These are phyloP conservation scores for Microbotryum saponariae DNA, from an alignment of 1,284 basidiomycete genomes.

Conservation along the genomic window DNA sequence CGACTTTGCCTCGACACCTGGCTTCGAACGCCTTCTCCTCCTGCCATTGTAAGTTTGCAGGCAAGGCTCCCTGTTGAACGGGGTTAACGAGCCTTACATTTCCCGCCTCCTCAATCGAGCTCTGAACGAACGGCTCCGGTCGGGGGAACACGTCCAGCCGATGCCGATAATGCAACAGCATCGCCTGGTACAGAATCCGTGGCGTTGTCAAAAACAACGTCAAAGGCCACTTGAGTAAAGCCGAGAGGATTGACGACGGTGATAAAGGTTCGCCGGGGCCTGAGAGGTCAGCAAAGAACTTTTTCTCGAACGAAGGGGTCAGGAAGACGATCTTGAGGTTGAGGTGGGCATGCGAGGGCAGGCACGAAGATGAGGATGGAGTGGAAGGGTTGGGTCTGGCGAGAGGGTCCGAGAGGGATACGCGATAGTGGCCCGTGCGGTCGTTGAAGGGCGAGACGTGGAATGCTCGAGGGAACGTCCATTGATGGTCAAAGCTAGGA, in stretches of 20 bases:
- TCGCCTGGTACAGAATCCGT: conserved; percentile 61
- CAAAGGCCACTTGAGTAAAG: conserved; percentile 51
- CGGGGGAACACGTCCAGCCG: conserved; percentile 56
- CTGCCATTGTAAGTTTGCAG: conserved; percentile 50
- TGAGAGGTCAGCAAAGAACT: conserved; percentile 50
- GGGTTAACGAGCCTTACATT: conserved; percentile 32
- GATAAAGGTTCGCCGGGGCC: conserved; percentile 44
- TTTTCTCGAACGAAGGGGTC: conserved; percentile 39
- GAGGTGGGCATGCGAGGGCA: conserved; percentile 24
- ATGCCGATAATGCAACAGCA: conserved; percentile 58
- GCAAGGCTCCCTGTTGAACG: conserved; percentile 21
- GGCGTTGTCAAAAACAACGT: conserved; percentile 54
- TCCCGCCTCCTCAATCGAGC: conserved; percentile 25
- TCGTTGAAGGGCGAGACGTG: conserved; percentile 78
- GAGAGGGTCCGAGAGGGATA: conserved; percentile 47
- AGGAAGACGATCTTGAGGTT: conserved; percentile 36
- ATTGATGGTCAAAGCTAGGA: conserved; percentile 55
- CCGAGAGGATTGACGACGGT: conserved; percentile 44
- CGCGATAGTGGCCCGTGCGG: conserved; percentile 58
- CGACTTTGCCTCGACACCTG: conserved; percentile 43
- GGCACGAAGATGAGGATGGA: not conserved
- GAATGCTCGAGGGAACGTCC: conserved; percentile 64
- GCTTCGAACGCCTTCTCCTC: conserved; percentile 44
- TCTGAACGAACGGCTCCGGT: conserved; percentile 53
- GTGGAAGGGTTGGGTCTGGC: not conserved